Percentiles rank a stretch among this genome's conserved stretches.
These are phyloP conservation scores for Camellia lanceoleosa DNA, from an alignment of 148 eudicot genomes.

Conservation along the genomic window DNA sequence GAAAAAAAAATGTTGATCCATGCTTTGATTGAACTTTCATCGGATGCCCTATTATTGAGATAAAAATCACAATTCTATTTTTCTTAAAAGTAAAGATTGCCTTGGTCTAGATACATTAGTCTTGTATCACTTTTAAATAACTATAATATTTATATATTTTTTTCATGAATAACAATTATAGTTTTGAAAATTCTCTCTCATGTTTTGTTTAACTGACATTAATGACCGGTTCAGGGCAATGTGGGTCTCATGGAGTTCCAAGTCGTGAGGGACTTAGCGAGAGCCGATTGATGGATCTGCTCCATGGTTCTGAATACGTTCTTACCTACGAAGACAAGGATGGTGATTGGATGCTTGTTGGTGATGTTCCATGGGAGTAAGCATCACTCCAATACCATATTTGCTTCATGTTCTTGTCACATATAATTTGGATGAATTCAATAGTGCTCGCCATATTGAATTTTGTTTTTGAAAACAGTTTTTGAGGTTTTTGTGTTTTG, in stretches of 20 bases:
- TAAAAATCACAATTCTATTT: too few species aligned
- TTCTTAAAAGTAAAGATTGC: too few species aligned
- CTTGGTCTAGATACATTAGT: too few species aligned
- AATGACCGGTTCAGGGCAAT: conserved; percentile 39
- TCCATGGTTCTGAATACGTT: conserved; percentile 55
- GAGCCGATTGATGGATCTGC: conserved; percentile 44
- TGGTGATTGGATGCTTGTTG: conserved; percentile 79
- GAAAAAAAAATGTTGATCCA: too few species aligned
- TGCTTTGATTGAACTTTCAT: too few species aligned
- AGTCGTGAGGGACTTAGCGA: conserved; percentile 38
- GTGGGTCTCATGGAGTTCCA: conserved; percentile 37
- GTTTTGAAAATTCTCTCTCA: not conserved
- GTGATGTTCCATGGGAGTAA: conserved; percentile 84
- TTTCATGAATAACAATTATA: too few species aligned
- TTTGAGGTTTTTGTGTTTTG: not conserved
- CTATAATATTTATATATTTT: too few species aligned
- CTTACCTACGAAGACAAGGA: conserved; percentile 75
- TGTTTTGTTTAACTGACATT: not conserved
- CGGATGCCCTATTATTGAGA: too few species aligned
- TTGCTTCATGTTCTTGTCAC: not conserved
- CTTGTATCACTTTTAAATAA: too few species aligned
- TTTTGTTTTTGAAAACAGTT: not conserved
- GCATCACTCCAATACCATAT: conserved; percentile 10
- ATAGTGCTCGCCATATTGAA: not conserved
- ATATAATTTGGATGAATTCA: not conserved